Evolutionary conservation across 805 yeast genomes (phyloP).

Genomic region (Blastobotrys muscicola): DNA sequence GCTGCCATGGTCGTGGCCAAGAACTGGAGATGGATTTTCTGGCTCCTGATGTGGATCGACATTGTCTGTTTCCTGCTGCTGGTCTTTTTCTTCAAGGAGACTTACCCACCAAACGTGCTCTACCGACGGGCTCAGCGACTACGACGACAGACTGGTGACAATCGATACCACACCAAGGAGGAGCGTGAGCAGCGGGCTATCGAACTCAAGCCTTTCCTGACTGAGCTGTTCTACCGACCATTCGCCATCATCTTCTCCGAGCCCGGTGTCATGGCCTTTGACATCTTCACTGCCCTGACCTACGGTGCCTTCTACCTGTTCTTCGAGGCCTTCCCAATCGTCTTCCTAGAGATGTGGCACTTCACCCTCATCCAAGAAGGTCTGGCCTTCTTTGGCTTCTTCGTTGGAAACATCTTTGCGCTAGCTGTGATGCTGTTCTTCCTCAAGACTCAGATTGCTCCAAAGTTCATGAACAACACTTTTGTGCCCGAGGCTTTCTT

Average conservation of each 20-base stretch:
- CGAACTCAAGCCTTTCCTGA: neutral
- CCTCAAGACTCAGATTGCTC: constrained; percentile 1
- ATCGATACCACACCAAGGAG: constrained; percentile 34
- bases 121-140: constrained; percentile 41
- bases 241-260: constrained; percentile 36
- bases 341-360: constrained; percentile 32
- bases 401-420: constrained; percentile 32
- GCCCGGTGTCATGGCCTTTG: constrained; percentile 42
- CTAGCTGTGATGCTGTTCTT: constrained; percentile 3
- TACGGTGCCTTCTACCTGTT: constrained; percentile 43
- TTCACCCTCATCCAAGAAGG: constrained; percentile 40
- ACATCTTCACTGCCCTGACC: constrained; percentile 38
- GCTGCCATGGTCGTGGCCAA: constrained; percentile 39
- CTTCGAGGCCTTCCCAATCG: constrained; percentile 51
- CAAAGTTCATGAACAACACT: neutral
- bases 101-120: constrained; percentile 37
- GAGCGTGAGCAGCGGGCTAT: constrained; percentile 24
- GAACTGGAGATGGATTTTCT: constrained; percentile 47
- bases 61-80: constrained; percentile 31
- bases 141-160: constrained; percentile 38
- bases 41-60: constrained; percentile 33
- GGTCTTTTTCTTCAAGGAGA: constrained; percentile 41
- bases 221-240: constrained; percentile 27
- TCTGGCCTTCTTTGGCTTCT: constrained; percentile 35
- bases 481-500: constrained; percentile 5